Evolutionary conservation across 1,284 basidiomycete species (phyloP), one percentile per base, ranked within the genome.

Genomic region (Malassezia brasiliensis): DNA sequence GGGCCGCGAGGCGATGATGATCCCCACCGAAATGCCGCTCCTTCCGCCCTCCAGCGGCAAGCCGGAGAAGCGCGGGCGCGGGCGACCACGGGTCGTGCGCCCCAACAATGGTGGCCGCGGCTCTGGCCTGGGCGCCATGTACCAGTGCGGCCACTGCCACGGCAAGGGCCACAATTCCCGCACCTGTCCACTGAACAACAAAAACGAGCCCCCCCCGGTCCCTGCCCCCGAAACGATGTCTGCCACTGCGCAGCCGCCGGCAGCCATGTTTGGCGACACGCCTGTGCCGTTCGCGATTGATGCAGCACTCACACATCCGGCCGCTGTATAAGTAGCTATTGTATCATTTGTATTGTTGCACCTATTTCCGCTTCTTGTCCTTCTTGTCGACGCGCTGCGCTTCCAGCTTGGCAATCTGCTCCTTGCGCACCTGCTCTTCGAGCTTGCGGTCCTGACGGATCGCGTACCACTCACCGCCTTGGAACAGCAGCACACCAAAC

Each of bases 401-500:
- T 1, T 47, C 50, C 5, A 57, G 51, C 31, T 57, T 52, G 17
- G 55, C 55, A 30, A 52, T 49, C 22, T 31, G 19, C 28, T 57
- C 46, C 20, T 32, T 45, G 30, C 55, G 55, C 11, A 30, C 25
- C 40, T 52, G 42, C 28, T 50, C 47, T 45, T 57, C 55, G 15
- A 35, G n/a, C 34, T 35, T 36, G 9, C 50, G 49, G 32, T 57
- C 50, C 41, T 52, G 34, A n/a, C 49, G 49, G 32, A 45, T 42
- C 14, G 49, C 40, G 41, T 65, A 74, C 65, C 65, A 70, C 44
- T 72, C 66, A 10, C 56, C 52, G 40, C 60, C 47, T 59, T 73
- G 72, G 36, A 74, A 56, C 1, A 72, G 50, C 15, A 72, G 50
- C 5, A 74, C 69, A 41, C 70, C 72, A 1, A 52, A 37, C 15